Conservation (phyloP, 2,329 filamentous ascomycete species). For the Exophiala lecanii-corni region DNA sequence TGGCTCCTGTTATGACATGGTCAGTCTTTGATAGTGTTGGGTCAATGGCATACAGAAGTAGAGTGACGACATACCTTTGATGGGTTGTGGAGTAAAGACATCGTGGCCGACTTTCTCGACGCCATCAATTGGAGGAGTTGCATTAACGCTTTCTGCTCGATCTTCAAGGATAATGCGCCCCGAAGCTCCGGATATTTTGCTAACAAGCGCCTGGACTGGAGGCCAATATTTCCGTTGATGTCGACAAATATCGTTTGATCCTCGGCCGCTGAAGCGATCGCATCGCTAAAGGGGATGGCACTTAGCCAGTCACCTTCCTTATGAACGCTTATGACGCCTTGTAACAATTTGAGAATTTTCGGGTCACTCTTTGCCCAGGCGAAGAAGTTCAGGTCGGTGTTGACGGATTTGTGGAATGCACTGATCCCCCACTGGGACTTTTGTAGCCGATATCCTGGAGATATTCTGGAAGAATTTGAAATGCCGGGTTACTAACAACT, state of each 20-base stretch:
- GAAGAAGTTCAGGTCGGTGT: slow-evolving; percentile 9
- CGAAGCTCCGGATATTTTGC: slow-evolving; percentile 12
- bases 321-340: slow-evolving; percentile 8
- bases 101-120: slow-evolving; percentile 25
- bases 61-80: slow-evolving; percentile 24
- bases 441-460: slow-evolving; percentile 4
- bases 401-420: slow-evolving; percentile 4
- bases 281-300: slow-evolving; percentile 2
- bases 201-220: slow-evolving; percentile 6
- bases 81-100: slow-evolving; percentile 29
- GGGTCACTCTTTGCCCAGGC: slow-evolving; percentile 8
- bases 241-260: slow-evolving; percentile 17
- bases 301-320: slow-evolving; percentile 5
- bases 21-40: too few relatives aligned
- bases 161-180: slow-evolving; percentile 34
- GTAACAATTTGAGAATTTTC: neutral
- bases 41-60: neutral
- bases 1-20: slow-evolving; percentile 18
- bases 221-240: slow-evolving; percentile 17
- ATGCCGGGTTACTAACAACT: slow-evolving; percentile 2
- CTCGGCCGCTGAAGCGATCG: neutral
- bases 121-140: slow-evolving; percentile 23
- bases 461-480: slow-evolving; percentile 6
- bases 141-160: slow-evolving; percentile 28
- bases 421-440: slow-evolving; percentile 4